A percentile compares a stretch with the other conserved stretches of the same genome.
These are phyloP conservation scores for Jackrogersella multiformis DNA, from an alignment of 495 filamentous ascomycete species.

Conservation along the genomic window DNA sequence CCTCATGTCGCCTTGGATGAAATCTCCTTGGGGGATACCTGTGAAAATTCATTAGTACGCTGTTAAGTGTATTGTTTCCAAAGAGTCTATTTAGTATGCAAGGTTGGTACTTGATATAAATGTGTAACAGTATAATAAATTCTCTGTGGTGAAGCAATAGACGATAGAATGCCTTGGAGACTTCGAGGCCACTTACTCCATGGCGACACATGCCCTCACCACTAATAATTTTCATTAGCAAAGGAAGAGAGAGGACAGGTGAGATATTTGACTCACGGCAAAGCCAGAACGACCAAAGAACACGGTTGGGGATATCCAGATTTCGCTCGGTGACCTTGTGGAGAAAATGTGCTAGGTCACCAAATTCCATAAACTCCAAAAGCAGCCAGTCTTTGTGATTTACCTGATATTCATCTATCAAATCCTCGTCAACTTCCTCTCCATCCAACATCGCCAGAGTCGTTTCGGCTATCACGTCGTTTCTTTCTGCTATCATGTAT, in stretches of 20 bases:
- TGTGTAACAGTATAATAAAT: not conserved
- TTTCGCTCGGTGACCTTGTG: not conserved
- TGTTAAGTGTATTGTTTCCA: no score
- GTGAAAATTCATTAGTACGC: not conserved
- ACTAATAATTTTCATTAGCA: conserved; percentile 20
- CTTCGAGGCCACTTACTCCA: conserved; percentile 19
- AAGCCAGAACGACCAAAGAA: conserved; percentile 39
- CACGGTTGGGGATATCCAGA: conserved; percentile 16
- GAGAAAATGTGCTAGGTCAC: conserved; percentile 20
- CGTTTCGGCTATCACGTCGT: no score
- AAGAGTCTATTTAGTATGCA: no score
- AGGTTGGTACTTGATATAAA: no score
- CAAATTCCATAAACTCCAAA: conserved; percentile 19
- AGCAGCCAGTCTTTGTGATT: conserved; percentile 16
- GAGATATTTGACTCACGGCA: conserved; percentile 23
- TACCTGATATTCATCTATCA: no score
- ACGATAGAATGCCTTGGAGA: not conserved
- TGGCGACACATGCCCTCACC: conserved; percentile 30
- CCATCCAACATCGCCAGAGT: not conserved
- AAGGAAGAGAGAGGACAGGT: not conserved
- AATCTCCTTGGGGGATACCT: conserved; percentile 34
- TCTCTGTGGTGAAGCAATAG: not conserved
- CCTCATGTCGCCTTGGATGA: conserved; percentile 25
- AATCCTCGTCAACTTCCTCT: not conserved
- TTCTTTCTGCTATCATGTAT: no score